A percentile compares a stretch with the other conserved stretches of the same genome.
These are phyloP conservation scores for Rubroboletus satanas DNA, from an alignment of 768 basidiomycete genomes.

Conservation along the genomic window DNA sequence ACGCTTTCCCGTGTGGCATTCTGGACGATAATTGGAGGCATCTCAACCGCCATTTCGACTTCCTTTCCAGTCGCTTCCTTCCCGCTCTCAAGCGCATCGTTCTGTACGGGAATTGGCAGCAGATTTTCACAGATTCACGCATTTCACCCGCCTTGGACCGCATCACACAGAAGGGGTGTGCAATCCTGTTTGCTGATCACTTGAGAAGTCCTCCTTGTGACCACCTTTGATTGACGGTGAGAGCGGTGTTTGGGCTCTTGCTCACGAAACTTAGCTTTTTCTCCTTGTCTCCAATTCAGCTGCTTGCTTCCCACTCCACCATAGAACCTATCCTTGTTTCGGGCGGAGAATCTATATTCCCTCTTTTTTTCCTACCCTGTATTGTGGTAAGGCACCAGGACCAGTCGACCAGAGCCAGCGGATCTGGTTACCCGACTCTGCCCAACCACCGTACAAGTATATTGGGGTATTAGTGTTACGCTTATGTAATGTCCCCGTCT, in stretches of 20 bases:
- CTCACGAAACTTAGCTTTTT: not conserved
- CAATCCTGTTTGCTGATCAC: slow-evolving; percentile 21
- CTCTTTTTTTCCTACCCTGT: not conserved
- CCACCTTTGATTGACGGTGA: slow-evolving; percentile 15
- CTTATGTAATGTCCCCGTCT: too few species aligned
- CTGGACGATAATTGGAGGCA: slow-evolving; percentile 34
- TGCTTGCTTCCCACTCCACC: not conserved
- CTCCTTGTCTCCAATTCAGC: not conserved
- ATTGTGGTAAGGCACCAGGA: not conserved
- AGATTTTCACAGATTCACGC: slow-evolving; percentile 35
- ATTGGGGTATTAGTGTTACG: too few species aligned
- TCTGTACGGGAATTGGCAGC: slow-evolving; percentile 54
- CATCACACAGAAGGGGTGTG: slow-evolving; percentile 34
- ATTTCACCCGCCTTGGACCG: slow-evolving; percentile 33
- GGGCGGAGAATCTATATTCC: not conserved
- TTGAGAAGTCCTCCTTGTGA: slow-evolving; percentile 13
- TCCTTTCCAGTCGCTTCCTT: slow-evolving; percentile 39
- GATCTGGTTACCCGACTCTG: not conserved
- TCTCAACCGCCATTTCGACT: slow-evolving; percentile 41
- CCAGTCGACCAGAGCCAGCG: not conserved
- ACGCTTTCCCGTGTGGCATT: slow-evolving; percentile 45
- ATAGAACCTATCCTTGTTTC: not conserved
- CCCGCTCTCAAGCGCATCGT: slow-evolving; percentile 44
- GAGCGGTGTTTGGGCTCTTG: not conserved
- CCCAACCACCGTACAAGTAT: not conserved